These are phyloP conservation scores for Aspergillus steynii DNA, from an alignment of 495 filamentous ascomycete genomes.

Conservation along the genomic window DNA sequence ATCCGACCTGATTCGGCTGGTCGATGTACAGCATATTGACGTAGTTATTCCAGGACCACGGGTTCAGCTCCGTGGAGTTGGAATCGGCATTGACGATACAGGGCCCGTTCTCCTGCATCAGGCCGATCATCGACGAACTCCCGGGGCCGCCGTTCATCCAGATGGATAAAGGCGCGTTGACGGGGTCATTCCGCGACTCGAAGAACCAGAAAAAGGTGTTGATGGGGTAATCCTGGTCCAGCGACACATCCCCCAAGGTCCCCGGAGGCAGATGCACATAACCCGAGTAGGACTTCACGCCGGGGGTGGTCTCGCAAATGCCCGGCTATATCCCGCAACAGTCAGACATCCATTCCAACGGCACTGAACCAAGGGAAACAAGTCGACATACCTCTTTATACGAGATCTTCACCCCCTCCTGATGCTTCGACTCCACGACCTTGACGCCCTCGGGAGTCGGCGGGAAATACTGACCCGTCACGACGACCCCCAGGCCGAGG, in stretches of 20 bases:
- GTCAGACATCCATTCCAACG: not conserved
- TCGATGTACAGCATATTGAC: conserved; percentile 68
- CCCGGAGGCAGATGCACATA: conserved; percentile 50
- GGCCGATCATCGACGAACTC: conserved; percentile 58
- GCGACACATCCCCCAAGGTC: conserved; percentile 42
- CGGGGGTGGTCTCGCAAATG: conserved; percentile 53
- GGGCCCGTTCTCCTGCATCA: conserved; percentile 65
- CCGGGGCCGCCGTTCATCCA: conserved; percentile 62
- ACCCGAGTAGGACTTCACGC: conserved; percentile 42
- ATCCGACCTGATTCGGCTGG: conserved; percentile 63
- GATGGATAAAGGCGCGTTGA: conserved; percentile 50
- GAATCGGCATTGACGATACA: conserved; percentile 56
- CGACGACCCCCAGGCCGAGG: conserved; percentile 19
- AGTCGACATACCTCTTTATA: conserved; percentile 58
- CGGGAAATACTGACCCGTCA: conserved; percentile 54
- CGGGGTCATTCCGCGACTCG: conserved; percentile 44
- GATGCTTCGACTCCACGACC: conserved; percentile 56
- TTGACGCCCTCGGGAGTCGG: conserved; percentile 53
- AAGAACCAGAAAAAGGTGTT: conserved; percentile 84
- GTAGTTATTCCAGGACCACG: conserved; percentile 62
- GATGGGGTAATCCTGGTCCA: conserved; percentile 60
- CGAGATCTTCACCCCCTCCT: conserved; percentile 59
- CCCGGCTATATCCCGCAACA: conserved; percentile 33
- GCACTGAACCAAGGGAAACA: not conserved
- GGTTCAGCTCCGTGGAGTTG: conserved; percentile 51